Evolutionary conservation across 2,329 filamentous ascomycete genomes (phyloP), one percentile per base, ranked within the genome.

Genomic region (Colletotrichum brevisporum): DNA sequence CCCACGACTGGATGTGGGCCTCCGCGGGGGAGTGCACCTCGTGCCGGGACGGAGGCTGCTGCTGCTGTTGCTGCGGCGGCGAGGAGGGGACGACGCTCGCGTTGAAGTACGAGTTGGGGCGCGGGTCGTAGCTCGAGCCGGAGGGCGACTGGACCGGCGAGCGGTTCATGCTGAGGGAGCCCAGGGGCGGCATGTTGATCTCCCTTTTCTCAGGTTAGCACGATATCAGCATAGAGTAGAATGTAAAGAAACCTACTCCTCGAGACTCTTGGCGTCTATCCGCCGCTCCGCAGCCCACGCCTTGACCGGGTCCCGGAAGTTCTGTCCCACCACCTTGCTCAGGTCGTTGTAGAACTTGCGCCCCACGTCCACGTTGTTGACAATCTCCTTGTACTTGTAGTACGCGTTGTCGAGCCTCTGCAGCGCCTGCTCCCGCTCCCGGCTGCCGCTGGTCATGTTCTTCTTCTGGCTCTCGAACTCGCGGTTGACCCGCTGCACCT

Each of bases 281-380:
- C 94, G 88, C 60, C 96, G 86, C 76, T 94, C 89, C 31, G 94
- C 91, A 0, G 92, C 92, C 85, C 97, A 98, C 2, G 87, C 88
- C 73, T 90, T 91, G 43, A 93, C 92, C 64, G 85, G 79, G 73
- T 98, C 95, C 18, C 94, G 87, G 78, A 98, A 98, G 10, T 91
- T 86, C 45, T 83, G 83, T 0, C 90, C 91, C 1, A 97, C 93
- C 71, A 98, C 94, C 80, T 92, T 93, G 54, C 92, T 93, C 5
- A 99, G 86, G 76, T 98, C 95, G 74, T 99, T 99, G 83, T 98
- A 99, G 78, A 99, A 99, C 78, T 96, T 98, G 61, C 95, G 87
- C 0, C 94, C 96, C 0, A 92, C 93, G 73, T 98, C 95, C 3
- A 98, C 86, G 76, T 98, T 97, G 72, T 89, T 93, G 66, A 97